phyloP scores from a whole-genome alignment of 306 rosid species.

The Prunus persica region DNA sequence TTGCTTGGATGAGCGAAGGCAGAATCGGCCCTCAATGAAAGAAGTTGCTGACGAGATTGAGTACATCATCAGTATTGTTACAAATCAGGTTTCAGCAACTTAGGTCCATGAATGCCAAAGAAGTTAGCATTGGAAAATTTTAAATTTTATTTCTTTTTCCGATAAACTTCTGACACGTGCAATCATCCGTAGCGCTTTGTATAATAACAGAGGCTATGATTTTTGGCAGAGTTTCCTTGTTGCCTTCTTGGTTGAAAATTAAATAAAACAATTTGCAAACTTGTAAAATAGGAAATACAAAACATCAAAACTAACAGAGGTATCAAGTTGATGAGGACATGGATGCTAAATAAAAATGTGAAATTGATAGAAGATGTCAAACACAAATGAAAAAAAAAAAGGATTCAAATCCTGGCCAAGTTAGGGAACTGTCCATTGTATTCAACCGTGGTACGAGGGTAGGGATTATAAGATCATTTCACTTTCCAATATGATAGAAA shows the following conservation, averaged over 20 bases:
- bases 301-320: background rate
- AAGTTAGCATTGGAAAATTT: background rate
- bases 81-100: constrained; percentile 11
- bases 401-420: too few relatives aligned
- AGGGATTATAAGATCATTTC: background rate
- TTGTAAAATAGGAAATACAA: background rate
- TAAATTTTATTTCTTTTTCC: background rate
- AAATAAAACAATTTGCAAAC: background rate
- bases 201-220: background rate
- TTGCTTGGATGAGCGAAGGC: constrained; percentile 51
- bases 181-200: background rate
- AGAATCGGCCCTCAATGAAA: constrained; percentile 61
- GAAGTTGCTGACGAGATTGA: constrained; percentile 55
- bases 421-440: background rate
- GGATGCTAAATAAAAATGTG: background rate
- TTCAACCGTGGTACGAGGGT: background rate
- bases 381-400: too few relatives aligned
- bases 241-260: background rate
- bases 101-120: background rate
- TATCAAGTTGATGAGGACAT: background rate
- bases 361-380: background rate
- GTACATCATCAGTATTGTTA: constrained; percentile 30
- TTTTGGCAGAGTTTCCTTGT: background rate
- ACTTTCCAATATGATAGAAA: background rate
- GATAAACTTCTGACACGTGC: background rate